Percentiles rank a stretch among this genome's conserved stretches.
Conservation (phyloP, 2,329 filamentous ascomycete genomes). For the Nigrospora osmanthi region DNA sequence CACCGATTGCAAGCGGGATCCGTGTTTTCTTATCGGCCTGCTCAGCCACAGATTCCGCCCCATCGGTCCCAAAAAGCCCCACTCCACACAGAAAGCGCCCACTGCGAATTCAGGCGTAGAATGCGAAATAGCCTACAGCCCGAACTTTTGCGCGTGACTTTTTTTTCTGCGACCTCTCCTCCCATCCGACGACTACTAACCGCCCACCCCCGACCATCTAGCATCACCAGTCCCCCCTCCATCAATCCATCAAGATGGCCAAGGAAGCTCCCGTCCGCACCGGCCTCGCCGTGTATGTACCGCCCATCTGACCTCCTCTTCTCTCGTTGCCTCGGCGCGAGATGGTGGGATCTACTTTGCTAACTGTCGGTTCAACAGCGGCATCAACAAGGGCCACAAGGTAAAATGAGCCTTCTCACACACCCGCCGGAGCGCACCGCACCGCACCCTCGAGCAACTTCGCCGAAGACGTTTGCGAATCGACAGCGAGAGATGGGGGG, state of each 20-base stretch:
- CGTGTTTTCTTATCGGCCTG: not conserved
- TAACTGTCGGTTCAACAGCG: slow-evolving; percentile 14
- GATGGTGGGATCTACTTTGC: slow-evolving; percentile 12
- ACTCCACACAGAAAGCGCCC: slow-evolving; percentile 1
- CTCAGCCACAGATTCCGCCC: too few species aligned
- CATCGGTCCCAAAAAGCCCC: not conserved
- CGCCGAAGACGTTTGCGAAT: too few species aligned
- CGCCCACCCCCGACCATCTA: slow-evolving; percentile 19
- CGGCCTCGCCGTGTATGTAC: slow-evolving; percentile 17
- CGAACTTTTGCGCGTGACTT: slow-evolving; percentile 6
- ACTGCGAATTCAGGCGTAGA: not conserved
- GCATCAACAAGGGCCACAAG: slow-evolving; percentile 53
- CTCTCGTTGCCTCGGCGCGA: not conserved
- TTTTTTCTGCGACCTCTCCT: not conserved
- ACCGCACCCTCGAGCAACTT: not conserved
- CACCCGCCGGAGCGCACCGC: not conserved
- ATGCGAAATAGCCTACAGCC: slow-evolving; percentile 9
- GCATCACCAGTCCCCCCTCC: slow-evolving; percentile 15
- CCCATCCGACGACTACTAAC: slow-evolving; percentile 14
- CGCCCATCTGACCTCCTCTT: too few species aligned
- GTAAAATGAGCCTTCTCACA: slow-evolving; percentile 36
- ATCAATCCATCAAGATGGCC: slow-evolving; percentile 36
- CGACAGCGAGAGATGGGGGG: too few species aligned
- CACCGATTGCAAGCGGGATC: not conserved
- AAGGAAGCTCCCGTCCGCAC: slow-evolving; percentile 49